Evolutionary conservation across 2,329 filamentous ascomycete species (phyloP), one percentile per base, ranked within the genome.

Genomic region (Hypoxylon sp.): DNA sequence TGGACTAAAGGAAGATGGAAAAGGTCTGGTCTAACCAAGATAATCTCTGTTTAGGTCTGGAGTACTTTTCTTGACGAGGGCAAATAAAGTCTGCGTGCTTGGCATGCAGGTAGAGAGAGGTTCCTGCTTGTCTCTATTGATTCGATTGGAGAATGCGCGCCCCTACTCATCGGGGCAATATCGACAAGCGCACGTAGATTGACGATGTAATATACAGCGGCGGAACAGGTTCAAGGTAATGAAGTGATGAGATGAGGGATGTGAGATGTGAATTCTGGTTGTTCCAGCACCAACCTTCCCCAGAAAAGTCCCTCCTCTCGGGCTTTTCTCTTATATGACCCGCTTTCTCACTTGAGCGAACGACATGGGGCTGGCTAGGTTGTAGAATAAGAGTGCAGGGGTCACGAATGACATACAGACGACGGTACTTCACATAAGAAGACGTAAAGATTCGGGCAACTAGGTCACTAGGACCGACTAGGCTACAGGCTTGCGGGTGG

Each of bases 131-230:
- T 74, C 72, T 72, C 77, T 76, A 64, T 67, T 71, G 70, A 70
- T 76, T 77, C 76, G 74, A 81, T 80, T 82, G 80, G 78, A 75
- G 77, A 80, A 71, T 54, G 69, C 58, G 65, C 71, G 70, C 72
- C 73, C 70, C 75, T 75, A 78, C 72, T 77, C 71, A 76, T 76
- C 72, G 77, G 79, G 72, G 77, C 77, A 81, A 82, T 81, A 82
- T 82, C 74, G 76, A 79, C 75, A 77, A 78, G 80, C 77, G 78
- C 77, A 79, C 74, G 80, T 81, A 81, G 79, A 82, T 82, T 82
- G 80, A 76, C 66, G 72, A 70, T 70, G 75, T 76, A 82, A 81
- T 81, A 80, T 81, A 81, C 73, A 73, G 74, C 74, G 72, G 78
- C 77, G 77, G 78, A 77, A 79, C 75, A 78, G 76, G 74, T 75